Conservation (phyloP, 176 grass and related monocot genomes). For the Carex pumila region DNA sequence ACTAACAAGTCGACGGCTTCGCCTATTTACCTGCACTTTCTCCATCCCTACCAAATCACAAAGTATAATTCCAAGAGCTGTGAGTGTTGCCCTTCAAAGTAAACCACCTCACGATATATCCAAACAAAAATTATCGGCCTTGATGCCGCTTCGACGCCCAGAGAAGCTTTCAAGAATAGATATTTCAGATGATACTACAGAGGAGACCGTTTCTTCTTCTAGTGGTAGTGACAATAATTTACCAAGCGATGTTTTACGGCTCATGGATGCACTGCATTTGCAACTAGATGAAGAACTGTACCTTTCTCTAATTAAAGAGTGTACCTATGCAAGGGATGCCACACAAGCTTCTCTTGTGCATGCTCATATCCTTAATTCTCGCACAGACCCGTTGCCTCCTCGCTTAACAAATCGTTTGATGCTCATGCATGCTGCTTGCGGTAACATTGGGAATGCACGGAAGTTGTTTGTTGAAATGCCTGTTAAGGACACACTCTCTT, state of each 20-base stretch:
- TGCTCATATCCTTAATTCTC: conserved; percentile 18
- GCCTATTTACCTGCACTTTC: background rate
- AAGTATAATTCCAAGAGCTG: background rate
- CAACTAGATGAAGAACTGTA: conserved; percentile 68
- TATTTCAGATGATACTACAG: background rate
- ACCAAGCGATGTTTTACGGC: conserved; percentile 45
- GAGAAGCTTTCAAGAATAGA: background rate
- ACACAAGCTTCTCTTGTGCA: conserved; percentile 42
- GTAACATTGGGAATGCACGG: conserved; percentile 8
- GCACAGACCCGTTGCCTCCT: background rate
- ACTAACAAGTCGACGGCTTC: background rate
- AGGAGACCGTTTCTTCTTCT: background rate
- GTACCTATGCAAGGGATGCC: conserved; percentile 26
- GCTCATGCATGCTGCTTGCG: conserved; percentile 29
- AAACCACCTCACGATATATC: background rate
- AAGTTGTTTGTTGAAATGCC: conserved; percentile 62
- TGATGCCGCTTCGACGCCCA: background rate
- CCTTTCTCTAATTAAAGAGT: conserved; percentile 61
- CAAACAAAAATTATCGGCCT: background rate
- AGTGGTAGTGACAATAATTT: background rate
- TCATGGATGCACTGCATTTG: conserved; percentile 53
- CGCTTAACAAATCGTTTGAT: conserved; percentile 57
- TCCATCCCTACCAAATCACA: background rate
- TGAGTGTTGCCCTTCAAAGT: background rate
- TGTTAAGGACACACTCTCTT: conserved; percentile 33